Evolutionary conservation across 106 monocot genomes (phyloP).

Genomic region (Phalaenopsis equestris): DNA sequence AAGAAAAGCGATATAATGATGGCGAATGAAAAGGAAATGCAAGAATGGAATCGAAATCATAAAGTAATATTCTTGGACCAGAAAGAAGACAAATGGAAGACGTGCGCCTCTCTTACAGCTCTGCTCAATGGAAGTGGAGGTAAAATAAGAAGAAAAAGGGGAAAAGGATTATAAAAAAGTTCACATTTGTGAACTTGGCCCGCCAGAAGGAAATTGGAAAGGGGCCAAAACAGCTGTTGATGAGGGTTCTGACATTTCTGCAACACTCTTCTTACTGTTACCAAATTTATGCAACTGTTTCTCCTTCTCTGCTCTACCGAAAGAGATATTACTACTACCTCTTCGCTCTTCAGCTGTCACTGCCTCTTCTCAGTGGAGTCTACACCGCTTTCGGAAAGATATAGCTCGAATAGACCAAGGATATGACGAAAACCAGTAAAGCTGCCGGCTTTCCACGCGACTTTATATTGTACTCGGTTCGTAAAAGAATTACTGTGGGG

Average conservation of each 20-base stretch:
- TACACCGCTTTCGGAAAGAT: neutral
- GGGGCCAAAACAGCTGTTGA: neutral
- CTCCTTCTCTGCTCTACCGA: neutral
- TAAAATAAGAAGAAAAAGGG: neutral
- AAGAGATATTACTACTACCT: neutral
- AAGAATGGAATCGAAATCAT: conserved; percentile 15
- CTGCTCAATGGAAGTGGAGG: conserved; percentile 3
- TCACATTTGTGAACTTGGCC: conserved; percentile 10
- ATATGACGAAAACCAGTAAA: too few relatives aligned
- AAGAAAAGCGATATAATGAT: conserved; percentile 21
- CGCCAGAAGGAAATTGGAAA: neutral
- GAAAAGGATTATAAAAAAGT: neutral
- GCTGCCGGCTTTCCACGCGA: too few relatives aligned
- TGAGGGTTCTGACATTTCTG: conserved; percentile 9
- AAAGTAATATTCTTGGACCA: conserved; percentile 27
- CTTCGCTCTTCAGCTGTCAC: neutral
- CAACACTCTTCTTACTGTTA: neutral
- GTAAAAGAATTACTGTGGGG: too few relatives aligned
- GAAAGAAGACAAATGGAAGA: conserved; percentile 26
- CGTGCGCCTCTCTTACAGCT: conserved; percentile 10
- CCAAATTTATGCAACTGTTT: conserved; percentile 1
- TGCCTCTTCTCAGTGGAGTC: neutral
- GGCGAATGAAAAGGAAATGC: conserved; percentile 14
- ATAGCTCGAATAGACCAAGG: too few relatives aligned
- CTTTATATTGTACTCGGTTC: too few relatives aligned